These are phyloP conservation scores for Gracilaria gracilis DNA, from an alignment of 23 red algal species.

Conservation along the genomic window DNA sequence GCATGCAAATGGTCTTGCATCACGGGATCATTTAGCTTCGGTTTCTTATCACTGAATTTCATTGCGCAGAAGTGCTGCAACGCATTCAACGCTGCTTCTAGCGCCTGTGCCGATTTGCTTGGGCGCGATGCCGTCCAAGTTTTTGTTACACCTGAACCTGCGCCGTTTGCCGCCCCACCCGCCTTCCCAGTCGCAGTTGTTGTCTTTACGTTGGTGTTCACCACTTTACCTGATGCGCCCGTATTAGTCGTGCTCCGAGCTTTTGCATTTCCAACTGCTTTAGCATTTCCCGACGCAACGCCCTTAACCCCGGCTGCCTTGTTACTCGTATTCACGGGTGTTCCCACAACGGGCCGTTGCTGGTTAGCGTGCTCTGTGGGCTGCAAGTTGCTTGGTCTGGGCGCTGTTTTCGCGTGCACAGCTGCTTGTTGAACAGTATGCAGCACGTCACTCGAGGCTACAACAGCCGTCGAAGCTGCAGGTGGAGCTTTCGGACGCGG, in stretches of 20 bases:
- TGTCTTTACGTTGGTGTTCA: not conserved
- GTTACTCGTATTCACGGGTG: not conserved
- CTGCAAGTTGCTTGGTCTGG: not conserved
- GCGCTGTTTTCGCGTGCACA: not conserved
- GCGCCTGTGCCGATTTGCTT: conserved; percentile 10
- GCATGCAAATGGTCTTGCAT: conserved; percentile 52
- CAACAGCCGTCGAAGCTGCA: not conserved
- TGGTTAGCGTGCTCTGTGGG: not conserved
- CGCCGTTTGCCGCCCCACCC: not conserved
- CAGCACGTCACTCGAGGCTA: not conserved
- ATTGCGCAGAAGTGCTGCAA: conserved; percentile 42
- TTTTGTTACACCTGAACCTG: not conserved
- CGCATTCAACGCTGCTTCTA: conserved; percentile 3
- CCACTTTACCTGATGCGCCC: not conserved
- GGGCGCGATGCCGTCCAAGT: not conserved
- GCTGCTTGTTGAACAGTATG: not conserved
- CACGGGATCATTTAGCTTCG: conserved; percentile 36
- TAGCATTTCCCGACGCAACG: not conserved
- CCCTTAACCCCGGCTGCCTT: not conserved
- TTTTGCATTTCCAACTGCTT: not conserved
- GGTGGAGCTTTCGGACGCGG: not conserved
- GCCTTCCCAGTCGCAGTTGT: not conserved
- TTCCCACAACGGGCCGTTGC: not conserved
- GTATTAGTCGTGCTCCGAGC: not conserved
- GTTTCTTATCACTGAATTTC: conserved; percentile 65